Conservation (phyloP, 495 filamentous ascomycete genomes). For the Thermochaetoides thermophila region DNA sequence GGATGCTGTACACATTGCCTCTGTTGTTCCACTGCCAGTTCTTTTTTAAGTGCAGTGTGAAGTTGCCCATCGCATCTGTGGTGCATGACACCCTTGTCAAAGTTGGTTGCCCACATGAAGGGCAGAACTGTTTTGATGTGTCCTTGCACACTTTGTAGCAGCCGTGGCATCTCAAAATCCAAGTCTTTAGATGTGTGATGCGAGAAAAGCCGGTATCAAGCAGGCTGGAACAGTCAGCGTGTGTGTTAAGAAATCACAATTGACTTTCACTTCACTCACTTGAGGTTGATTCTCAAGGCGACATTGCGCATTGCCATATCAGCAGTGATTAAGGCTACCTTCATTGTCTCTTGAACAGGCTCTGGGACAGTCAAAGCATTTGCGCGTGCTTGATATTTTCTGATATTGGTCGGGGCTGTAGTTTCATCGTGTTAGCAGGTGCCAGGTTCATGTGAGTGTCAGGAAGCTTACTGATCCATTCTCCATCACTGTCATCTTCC, state of each 20-base stretch:
- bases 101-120: constrained; percentile 74
- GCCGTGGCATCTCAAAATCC: constrained; percentile 83
- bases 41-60: constrained; percentile 78
- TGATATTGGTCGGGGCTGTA: constrained; percentile 67
- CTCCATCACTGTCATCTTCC: constrained; percentile 17
- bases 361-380: constrained; percentile 29
- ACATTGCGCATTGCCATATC: constrained; percentile 98
- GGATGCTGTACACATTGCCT: constrained; percentile 78
- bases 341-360: constrained; percentile 46
- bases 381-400: constrained; percentile 62
- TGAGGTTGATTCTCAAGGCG: constrained; percentile 82
- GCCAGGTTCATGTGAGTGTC: background rate
- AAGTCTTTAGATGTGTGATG: constrained; percentile 67
- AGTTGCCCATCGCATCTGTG: constrained; percentile 63
- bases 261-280: constrained; percentile 21
- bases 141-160: constrained; percentile 81
- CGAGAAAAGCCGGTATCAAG: constrained; percentile 62
- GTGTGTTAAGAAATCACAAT: background rate
- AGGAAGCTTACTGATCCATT: constrained; percentile 55
- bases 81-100: constrained; percentile 76
- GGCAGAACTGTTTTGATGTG: constrained; percentile 85
- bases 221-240: constrained; percentile 28
- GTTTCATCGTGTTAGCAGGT: background rate
- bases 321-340: constrained; percentile 76
- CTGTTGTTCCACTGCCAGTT: constrained; percentile 95